Evolutionary conservation across 1,284 basidiomycete genomes (phyloP), one percentile per base, ranked within the genome.

Genomic region (Irpex sp.): DNA sequence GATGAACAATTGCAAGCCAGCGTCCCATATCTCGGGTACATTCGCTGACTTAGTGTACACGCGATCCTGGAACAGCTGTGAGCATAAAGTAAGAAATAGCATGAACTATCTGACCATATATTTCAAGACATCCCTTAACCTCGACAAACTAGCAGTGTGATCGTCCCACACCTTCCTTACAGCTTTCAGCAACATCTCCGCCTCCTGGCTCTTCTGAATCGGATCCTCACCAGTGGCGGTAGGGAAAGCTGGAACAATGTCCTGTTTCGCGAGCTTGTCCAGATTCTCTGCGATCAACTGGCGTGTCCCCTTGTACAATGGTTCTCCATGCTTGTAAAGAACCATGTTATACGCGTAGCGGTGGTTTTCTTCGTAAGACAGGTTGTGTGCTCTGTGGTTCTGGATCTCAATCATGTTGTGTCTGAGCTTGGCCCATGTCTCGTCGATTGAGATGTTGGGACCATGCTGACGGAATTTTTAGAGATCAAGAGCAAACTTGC

Each of bases 311-410:
- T 90, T 88, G 77, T 99, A 99, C 37, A 99, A 82, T 79, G 85
- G 87, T 62, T 92, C 90, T 6, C 96, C 96, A 64, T 90, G 85
- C 75, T 92, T 94, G 74, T 90, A 85, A 9, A 97, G 83, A 3
- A 97, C 95, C 85, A 98, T 89, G 74, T 95, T 96, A 77, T 97
- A 97, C 19, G 90, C 94, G 73, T 93, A 95, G 51, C 95, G 86
- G 74, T 97, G 95, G 71, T 97, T 95, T 78, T 98, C 97, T 76
- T 99, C 97, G 72, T 96, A 99, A 13, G 94, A 97, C 35, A 99
- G 86, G 71, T 89, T 91, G 61, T 88, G 88, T 5, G 95, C 94
- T 76, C 97, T 94, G 78, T 97, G 94, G 69, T 94, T 92, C 75
- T 97, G 94, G 62, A 99, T 99, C 80, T 98, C 94, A 63, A 87